These are phyloP conservation scores for Silene noctiflora DNA, from an alignment of 179 eudicot species.

Conservation along the genomic window DNA sequence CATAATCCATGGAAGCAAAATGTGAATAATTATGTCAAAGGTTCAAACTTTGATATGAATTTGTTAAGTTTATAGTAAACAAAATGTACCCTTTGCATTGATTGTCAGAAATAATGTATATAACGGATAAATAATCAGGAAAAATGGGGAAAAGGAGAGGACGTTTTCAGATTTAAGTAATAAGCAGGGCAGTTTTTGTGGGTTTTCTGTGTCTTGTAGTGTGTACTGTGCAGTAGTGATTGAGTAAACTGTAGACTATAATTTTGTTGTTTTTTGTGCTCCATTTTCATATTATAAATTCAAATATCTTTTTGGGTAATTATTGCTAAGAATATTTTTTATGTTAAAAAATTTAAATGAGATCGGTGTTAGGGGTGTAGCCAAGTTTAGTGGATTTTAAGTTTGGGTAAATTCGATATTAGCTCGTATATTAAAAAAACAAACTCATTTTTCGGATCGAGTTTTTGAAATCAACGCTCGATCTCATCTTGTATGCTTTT, in stretches of 20 bases:
- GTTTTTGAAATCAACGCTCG: no score
- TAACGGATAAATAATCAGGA: conserved; percentile 23
- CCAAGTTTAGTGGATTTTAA: no score
- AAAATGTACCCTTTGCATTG: conserved; percentile 11
- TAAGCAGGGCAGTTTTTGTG: conserved; percentile 4
- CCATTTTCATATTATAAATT: not conserved
- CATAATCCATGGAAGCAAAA: conserved; percentile 29
- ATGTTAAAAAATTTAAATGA: no score
- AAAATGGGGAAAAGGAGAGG: conserved; percentile 15
- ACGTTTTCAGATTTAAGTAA: conserved; percentile 23
- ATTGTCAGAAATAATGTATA: conserved; percentile 20
- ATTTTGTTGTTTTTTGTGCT: conserved; percentile 1
- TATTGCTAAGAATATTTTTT: no score
- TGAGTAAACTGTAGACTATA: conserved; percentile 17
- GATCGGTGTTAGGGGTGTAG: no score
- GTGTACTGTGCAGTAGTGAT: not conserved
- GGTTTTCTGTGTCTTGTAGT: conserved; percentile 25
- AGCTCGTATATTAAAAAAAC: no score
- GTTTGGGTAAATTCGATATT: no score
- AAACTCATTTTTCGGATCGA: no score
- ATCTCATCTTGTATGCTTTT: no score
- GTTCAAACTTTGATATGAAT: conserved; percentile 5
- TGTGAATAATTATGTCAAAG: no score
- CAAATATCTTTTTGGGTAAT: no score
- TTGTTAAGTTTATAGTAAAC: not conserved